A percentile compares a stretch with the other conserved stretches of the same genome.
Conservation (phyloP, 495 filamentous ascomycete species). For the Thermochaetoides thermophila region DNA sequence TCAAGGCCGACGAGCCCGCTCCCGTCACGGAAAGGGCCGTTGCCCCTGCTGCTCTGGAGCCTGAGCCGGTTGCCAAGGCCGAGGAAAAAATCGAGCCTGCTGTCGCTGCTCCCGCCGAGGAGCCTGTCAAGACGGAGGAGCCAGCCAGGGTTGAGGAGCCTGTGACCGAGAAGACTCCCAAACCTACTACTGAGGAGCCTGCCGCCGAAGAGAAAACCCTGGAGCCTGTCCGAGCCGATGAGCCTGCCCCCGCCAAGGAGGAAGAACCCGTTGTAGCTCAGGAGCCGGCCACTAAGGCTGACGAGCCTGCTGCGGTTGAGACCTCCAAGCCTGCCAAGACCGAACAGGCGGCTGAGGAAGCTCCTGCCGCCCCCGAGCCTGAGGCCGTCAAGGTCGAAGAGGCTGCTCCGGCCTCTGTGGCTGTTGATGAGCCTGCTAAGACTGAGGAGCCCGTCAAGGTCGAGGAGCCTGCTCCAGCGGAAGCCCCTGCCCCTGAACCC, state of each 20-base stretch:
- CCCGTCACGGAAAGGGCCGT: too few relatives aligned
- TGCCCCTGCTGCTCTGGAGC: background rate
- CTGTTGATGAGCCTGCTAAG: background rate
- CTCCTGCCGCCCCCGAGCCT: background rate
- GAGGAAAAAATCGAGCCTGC: background rate
- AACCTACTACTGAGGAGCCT: slow-evolving; percentile 5
- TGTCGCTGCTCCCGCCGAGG: background rate
- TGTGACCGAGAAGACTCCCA: slow-evolving; percentile 3
- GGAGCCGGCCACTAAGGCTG: too few relatives aligned
- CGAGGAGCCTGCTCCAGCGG: background rate
- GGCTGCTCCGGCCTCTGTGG: background rate
- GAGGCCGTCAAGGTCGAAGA: background rate
- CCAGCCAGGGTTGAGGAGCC: background rate
- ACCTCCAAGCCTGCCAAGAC: too few relatives aligned
- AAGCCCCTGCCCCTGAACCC: slow-evolving; percentile 5
- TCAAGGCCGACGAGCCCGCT: too few relatives aligned
- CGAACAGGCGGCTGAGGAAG: background rate
- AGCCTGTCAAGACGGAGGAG: background rate
- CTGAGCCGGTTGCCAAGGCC: background rate
- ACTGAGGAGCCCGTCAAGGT: background rate
- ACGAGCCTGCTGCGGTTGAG: too few relatives aligned
- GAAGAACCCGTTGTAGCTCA: too few relatives aligned
- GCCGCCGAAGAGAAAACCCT: too few relatives aligned
- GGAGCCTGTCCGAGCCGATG: too few relatives aligned
- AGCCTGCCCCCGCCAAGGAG: background rate